These are phyloP conservation scores for Neurospora hispaniola DNA, from an alignment of 495 filamentous ascomycete species.

Conservation along the genomic window DNA sequence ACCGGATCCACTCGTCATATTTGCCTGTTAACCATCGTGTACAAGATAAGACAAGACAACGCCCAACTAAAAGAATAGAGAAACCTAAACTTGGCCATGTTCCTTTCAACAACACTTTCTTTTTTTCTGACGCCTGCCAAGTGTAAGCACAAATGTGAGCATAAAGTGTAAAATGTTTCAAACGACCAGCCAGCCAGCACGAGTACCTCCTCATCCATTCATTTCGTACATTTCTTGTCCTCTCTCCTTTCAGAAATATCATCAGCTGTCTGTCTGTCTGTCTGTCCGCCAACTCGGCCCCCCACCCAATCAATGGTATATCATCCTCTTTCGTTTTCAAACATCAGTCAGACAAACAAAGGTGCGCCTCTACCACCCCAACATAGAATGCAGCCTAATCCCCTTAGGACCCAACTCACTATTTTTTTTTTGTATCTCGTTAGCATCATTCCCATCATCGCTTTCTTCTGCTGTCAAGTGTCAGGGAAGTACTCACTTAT, in stretches of 20 bases:
- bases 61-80: no score
- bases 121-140: not conserved
- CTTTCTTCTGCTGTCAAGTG: no score
- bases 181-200: not conserved
- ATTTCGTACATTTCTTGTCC: not conserved
- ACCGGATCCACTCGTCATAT: no score
- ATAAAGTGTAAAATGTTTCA: not conserved
- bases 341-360: no score
- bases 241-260: not conserved
- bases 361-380: slow-evolving; percentile 11
- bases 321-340: not conserved
- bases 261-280: not conserved
- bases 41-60: no score
- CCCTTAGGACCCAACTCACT: slow-evolving; percentile 36
- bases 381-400: slow-evolving; percentile 32
- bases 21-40: no score
- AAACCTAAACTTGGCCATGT: no score
- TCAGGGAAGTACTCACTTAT: slow-evolving; percentile 30
- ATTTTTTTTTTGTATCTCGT: not conserved
- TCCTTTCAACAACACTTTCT: not conserved
- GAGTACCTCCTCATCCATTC: not conserved
- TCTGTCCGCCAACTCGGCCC: not conserved
- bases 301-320: not conserved
- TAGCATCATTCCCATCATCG: not conserved
- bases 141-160: not conserved